Base-by-base conservation (phyloP, 208 protist genomes). In the Trypanosoma rangeli region DNA sequence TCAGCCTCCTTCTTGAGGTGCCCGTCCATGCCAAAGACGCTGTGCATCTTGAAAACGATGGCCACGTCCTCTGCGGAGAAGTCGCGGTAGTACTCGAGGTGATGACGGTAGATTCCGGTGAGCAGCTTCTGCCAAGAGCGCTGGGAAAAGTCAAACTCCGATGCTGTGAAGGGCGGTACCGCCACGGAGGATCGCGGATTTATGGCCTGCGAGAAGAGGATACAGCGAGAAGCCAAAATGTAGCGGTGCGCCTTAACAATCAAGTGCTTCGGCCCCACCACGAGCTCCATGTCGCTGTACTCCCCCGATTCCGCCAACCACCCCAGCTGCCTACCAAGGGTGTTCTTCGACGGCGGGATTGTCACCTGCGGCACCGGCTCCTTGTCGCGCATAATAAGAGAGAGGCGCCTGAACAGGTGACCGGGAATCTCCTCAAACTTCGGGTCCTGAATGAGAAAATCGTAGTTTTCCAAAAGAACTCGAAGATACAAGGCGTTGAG, bases 381-480 rank as follows among this genome's bases (percentile, higher is more conserved):
- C 53, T 84, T 79, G 18, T 79, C 79, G 31, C 79, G 82, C 9
- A 92, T 52, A 63, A 95, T 95, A 31, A 94, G 84, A 10, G 87
- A 94, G n/a, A 96, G 80, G 26, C 89, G 84, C 13, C 91, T 84
- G 76, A 92, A 93, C n/a, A 96, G 75, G 58, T 96, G 88, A 9
- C 91, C 91, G 0, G 91, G 91, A 57, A 96, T 94, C 64, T 93
- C 82, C 73, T 96, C 91, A 68, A 94, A 96, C 74, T 90, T 80
- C 39, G 79, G 81, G 67, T 96, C 87, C 64, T 92, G 78, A 54
- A 96, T 96, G 33, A 96, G 87, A 12, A 58, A 39, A 58, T 96
- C 91, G 77, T 96, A 96, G 78, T 85, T 87, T 37, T 93, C 86
- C 9, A 94, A 69, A 20, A 96, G 78, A 33, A 94, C 87, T 55